Conservation (phyloP, 1,284 basidiomycete species). For the Ceratobasidium sp. region DNA sequence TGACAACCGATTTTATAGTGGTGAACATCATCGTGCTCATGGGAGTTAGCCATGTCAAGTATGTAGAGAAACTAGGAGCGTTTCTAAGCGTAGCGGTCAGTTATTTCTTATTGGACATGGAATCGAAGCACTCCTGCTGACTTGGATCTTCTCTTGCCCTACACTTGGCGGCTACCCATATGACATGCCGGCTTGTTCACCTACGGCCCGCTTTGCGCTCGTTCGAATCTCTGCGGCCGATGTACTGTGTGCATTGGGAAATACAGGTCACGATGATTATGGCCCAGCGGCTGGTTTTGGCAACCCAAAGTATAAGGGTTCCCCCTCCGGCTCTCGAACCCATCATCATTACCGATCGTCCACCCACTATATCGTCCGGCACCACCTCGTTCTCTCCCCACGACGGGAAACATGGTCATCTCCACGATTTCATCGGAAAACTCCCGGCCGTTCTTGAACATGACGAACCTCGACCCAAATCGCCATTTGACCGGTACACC, state of each 20-base stretch:
- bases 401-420: constrained; percentile 10
- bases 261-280: constrained; percentile 36
- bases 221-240: not conserved
- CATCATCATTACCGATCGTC: constrained; percentile 34
- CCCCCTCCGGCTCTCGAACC: constrained; percentile 34
- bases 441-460: constrained; percentile 25
- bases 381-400: constrained; percentile 13
- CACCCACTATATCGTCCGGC: constrained; percentile 22
- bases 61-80: constrained; percentile 34
- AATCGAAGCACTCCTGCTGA: constrained; percentile 19
- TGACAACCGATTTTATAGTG: constrained; percentile 15
- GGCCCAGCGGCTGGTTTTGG: constrained; percentile 32
- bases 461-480: constrained; percentile 12
- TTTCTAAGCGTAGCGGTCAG: constrained; percentile 38
- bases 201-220: not conserved
- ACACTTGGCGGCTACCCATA: not conserved
- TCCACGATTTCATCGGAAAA: constrained; percentile 17
- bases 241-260: not conserved
- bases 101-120: not conserved
- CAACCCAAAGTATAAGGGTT: constrained; percentile 37
- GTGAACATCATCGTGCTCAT: constrained; percentile 23
- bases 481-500: not conserved
- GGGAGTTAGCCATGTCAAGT: constrained; percentile 30
- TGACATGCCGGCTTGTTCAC: not conserved
- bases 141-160: not conserved